Percentiles rank a stretch among this genome's conserved stretches.
Evolutionary conservation across 176 grass and related monocot genomes (phyloP).

Genomic region (Aegilops sharonensis): DNA sequence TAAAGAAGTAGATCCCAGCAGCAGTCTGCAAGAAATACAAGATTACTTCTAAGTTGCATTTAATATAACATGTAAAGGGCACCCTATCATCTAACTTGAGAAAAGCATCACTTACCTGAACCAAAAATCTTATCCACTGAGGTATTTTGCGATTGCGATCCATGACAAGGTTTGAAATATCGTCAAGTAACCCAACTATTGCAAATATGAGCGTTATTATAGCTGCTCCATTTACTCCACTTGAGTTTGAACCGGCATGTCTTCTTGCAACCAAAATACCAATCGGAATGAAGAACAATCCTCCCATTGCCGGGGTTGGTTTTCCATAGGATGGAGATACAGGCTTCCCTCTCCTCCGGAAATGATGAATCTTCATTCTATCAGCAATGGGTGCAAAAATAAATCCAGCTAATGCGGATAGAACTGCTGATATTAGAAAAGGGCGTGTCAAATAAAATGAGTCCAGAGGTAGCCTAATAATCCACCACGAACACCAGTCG

Average conservation of each 20-base stretch:
- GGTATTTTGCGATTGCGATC: slow-evolving; percentile 49
- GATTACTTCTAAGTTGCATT: slow-evolving; percentile 19
- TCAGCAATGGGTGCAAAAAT: slow-evolving; percentile 78
- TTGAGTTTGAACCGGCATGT: slow-evolving; percentile 49
- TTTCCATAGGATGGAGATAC: slow-evolving; percentile 55
- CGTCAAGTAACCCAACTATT: slow-evolving; percentile 78
- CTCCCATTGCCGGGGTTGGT: slow-evolving; percentile 80
- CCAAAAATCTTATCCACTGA: slow-evolving; percentile 56
- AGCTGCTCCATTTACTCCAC: slow-evolving; percentile 59
- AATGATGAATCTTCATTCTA: slow-evolving; percentile 71
- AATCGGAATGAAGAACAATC: slow-evolving; percentile 83
- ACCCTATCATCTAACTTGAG: not conserved
- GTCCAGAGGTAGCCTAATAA: slow-evolving; percentile 87
- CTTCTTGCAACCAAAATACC: slow-evolving; percentile 71
- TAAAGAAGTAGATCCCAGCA: slow-evolving; percentile 74
- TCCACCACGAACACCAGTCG: slow-evolving; percentile 94
- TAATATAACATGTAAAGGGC: not conserved
- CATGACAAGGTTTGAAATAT: slow-evolving; percentile 45
- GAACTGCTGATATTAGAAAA: slow-evolving; percentile 75
- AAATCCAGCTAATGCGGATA: slow-evolving; percentile 78
- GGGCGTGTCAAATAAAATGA: slow-evolving; percentile 81
- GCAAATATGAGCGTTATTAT: slow-evolving; percentile 73
- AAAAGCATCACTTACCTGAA: slow-evolving; percentile 55
- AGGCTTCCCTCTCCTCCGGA: slow-evolving; percentile 58
- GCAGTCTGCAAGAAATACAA: slow-evolving; percentile 48